Percentiles rank a stretch among this genome's conserved stretches.
phyloP scores from a whole-genome alignment of 2,329 filamentous ascomycete species.

The Metarhizium humberi region DNA sequence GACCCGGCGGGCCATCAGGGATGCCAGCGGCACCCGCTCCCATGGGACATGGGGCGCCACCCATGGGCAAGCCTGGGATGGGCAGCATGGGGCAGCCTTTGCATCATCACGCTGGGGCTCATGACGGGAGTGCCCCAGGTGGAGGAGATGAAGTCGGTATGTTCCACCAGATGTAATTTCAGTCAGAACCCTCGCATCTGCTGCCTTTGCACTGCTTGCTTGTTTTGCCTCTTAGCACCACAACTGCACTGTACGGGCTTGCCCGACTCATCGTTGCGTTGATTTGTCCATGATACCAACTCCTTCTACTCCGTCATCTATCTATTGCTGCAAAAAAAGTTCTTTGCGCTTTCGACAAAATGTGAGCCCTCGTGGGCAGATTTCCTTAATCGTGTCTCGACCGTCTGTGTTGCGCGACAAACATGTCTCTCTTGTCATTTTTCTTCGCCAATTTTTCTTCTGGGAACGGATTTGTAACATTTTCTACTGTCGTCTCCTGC shows the following conservation, averaged over 20 bases:
- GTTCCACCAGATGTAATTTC: slow-evolving; percentile 75
- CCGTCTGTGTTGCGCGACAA: not conserved
- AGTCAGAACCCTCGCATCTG: slow-evolving; percentile 22
- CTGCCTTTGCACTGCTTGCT: slow-evolving; percentile 27
- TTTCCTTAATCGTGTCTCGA: not conserved
- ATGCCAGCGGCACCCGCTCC: slow-evolving; percentile 52
- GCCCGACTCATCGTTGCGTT: slow-evolving; percentile 10
- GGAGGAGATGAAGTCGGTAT: slow-evolving; percentile 89
- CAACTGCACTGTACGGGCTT: slow-evolving; percentile 9
- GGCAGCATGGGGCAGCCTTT: slow-evolving; percentile 54
- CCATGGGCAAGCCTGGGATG: slow-evolving; percentile 59
- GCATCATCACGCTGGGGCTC: slow-evolving; percentile 48
- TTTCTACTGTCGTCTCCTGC: not conserved
- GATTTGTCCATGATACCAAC: slow-evolving; percentile 29
- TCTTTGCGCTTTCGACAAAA: slow-evolving; percentile 9
- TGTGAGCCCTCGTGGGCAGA: slow-evolving; percentile 2
- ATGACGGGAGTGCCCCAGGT: slow-evolving; percentile 50
- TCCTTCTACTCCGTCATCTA: slow-evolving; percentile 6
- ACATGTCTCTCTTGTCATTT: not conserved
- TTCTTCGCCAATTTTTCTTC: not conserved
- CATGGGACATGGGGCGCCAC: slow-evolving; percentile 46
- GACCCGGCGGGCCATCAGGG: slow-evolving; percentile 54
- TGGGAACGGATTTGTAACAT: slow-evolving; percentile 4
- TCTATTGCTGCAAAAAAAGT: slow-evolving; percentile 10
- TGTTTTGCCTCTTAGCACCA: slow-evolving; percentile 14